Base-by-base conservation (phyloP, 2,329 filamentous ascomycete genomes). In the Ascomycota sp. region DNA sequence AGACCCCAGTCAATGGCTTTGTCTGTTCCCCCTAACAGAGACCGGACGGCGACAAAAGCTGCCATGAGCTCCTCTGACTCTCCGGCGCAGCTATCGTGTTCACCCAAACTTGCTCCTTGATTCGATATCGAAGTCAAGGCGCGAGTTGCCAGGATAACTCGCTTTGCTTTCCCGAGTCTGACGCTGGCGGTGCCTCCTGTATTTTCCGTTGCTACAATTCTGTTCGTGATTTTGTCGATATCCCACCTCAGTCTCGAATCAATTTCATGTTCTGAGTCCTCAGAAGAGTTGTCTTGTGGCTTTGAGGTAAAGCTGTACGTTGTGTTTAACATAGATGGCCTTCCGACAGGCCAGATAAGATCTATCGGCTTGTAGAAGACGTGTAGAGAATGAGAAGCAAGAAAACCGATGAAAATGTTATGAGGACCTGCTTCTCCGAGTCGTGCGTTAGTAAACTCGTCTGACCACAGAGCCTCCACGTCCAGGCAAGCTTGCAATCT, bases 1-100 rank as follows among this genome's bases (percentile, higher is more conserved):
- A 74, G 40, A 8, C 69, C 69, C 61, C 69, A 74, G 39, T 76
- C 71, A 15, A 72, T 55, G 2, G 57, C 52, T 38, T 64, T 60
- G 36, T 69, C 64, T 8, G 69, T 54, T 6, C 72, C 72, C 8
- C 72, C 72, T 6, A 72, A 50, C 7, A 76, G 48, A 7, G 63
- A 63, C 12, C 63, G 59, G 23, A 74, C 53, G 10, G 65, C 61
- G 30, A 75, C 52, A 33, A 74, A 67, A 3, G 67, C 63, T 12
- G 66, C 61, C 30, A 74, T 51, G 20, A 71, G 50, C 15, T 45
- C 46, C 19, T 44, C 40, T 9, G 36, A 32, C 20, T 44, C 38
- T 20, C 36, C 36, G 10, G 36, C 33, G 17, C 32, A 13, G 5
- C 9, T 11, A 2, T 8, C 15, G 26, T 36, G 30, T 26, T 42